Evolutionary conservation across 345 rosid species (phyloP), one percentile per base, ranked within the genome.

Genomic region (Jatropha curcas): DNA sequence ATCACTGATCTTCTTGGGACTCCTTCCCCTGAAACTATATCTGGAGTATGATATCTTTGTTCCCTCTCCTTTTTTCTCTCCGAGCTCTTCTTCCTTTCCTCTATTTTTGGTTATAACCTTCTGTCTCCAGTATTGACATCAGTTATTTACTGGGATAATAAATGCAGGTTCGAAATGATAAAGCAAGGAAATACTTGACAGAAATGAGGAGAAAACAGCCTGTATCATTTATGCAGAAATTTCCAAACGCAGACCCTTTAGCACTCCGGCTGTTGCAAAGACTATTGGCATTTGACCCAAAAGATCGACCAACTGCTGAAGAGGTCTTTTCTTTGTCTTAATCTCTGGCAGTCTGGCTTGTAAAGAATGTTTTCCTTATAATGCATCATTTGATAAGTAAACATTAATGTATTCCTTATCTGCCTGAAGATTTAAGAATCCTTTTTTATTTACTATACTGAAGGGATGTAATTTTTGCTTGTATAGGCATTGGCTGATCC

Each of bases 1-100:
- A 96, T 96, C 64, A 96, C 99, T 5, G 91, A 93, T 83, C 96
- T 96, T 76, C 96, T 96, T 67, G 99, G 99, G 64, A 93, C 93
- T 62, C 99, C 98, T 63, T 77, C 94, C 68, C 65, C 75, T 27
- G 99, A 96, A 79, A 89, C 97, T 63, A 82, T 96, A 72, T 83
- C 91, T n/a, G 94, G 90, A 66, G 99, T 96, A 86, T 58, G 89
- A 51, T 52, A n/a, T 63, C 70, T 70, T 31, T 45, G 37, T 60
- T 41, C 45, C 7, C 41, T 37, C 41, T 37, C n/a, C 37, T n/a
- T 22, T 24, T 78, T 35, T 68, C 30, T 79, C 37, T 43, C 19
- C 65, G 14, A 41, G 20, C 28, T 52, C 52, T 62, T 20, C 0
- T 30, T 17, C 22, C 17, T 10, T 0, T n/a, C 17, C 22, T 33